Evolutionary conservation across 495 filamentous ascomycete species (phyloP).

Genomic region (Penicillium paxilli): DNA sequence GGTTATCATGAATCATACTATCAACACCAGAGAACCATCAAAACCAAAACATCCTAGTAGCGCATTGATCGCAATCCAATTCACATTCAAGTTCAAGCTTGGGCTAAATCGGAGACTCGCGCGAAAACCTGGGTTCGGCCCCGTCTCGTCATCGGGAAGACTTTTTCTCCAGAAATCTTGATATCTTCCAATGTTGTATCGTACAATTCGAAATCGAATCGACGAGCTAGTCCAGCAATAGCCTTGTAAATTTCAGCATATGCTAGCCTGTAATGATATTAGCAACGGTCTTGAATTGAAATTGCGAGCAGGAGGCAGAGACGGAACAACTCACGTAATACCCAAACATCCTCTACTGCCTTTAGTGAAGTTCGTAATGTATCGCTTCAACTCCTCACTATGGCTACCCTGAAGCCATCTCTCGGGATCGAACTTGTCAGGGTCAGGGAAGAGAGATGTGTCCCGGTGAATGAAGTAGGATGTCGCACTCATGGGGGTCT

Average conservation of each 20-base stretch:
- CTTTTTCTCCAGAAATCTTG: background rate
- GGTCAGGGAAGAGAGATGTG: constrained; percentile 5
- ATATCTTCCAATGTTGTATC: background rate
- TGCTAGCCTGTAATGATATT: background rate
- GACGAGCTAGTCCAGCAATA: background rate
- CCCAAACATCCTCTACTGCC: background rate
- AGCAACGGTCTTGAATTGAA: background rate
- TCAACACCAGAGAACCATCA: too few relatives aligned
- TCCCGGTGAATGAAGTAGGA: constrained; percentile 11
- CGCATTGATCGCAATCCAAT: background rate
- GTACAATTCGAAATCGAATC: constrained; percentile 1
- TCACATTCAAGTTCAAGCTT: background rate
- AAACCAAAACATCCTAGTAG: background rate
- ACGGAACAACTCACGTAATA: constrained; percentile 1
- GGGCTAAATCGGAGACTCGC: background rate
- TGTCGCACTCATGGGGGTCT: constrained; percentile 9
- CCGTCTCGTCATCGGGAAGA: background rate
- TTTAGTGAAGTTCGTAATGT: background rate
- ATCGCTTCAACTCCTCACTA: background rate
- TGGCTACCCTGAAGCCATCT: constrained; percentile 2
- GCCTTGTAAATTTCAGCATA: background rate
- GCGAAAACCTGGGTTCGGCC: background rate
- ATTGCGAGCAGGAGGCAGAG: background rate
- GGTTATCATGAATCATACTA: too few relatives aligned
- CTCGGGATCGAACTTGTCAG: constrained; percentile 9